A percentile compares a stretch with the other conserved stretches of the same genome.
Evolutionary conservation across 192 early-diverging fungal species (phyloP).

Genomic region (Coemansia sp.): DNA sequence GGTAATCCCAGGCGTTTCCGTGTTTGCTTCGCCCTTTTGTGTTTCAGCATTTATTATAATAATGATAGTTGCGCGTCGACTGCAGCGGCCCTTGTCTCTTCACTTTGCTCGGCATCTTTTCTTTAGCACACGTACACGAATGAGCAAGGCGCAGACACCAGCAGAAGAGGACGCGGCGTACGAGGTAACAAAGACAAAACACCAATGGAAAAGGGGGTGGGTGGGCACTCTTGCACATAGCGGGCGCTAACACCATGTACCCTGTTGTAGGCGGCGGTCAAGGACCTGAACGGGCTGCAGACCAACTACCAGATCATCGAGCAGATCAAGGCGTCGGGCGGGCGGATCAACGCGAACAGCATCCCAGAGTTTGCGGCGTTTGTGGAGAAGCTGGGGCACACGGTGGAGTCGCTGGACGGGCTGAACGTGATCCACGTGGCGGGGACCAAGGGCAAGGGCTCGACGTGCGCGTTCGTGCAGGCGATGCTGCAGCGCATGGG

Average conservation of each 20-base stretch:
- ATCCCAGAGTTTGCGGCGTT: slow-evolving; percentile 35
- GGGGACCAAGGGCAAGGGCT: slow-evolving; percentile 87
- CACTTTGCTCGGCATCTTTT: too few relatives aligned
- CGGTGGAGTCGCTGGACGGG: slow-evolving; percentile 63
- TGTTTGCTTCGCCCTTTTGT: too few relatives aligned
- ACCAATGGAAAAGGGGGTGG: not conserved
- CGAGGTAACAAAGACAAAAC: too few relatives aligned
- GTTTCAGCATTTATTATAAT: too few relatives aligned
- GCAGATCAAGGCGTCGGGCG: slow-evolving; percentile 57
- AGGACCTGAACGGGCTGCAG: slow-evolving; percentile 78
- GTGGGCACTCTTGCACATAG: not conserved
- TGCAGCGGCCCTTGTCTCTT: too few relatives aligned
- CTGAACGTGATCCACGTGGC: slow-evolving; percentile 77
- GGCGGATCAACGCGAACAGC: slow-evolving; percentile 23
- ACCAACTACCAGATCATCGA: slow-evolving; percentile 75
- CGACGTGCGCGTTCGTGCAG: slow-evolving; percentile 75
- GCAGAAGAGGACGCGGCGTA: too few relatives aligned
- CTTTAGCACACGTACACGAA: too few relatives aligned
- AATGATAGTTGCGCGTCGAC: too few relatives aligned
- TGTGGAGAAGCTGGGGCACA: slow-evolving; percentile 22
- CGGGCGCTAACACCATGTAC: not conserved
- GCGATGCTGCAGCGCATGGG: slow-evolving; percentile 62
- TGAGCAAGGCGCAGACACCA: too few relatives aligned
- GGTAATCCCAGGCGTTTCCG: too few relatives aligned
- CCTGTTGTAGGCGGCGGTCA: slow-evolving; percentile 64